Evolutionary conservation across 495 filamentous ascomycete genomes (phyloP).

Genomic region (Evansstolkia leycettana): DNA sequence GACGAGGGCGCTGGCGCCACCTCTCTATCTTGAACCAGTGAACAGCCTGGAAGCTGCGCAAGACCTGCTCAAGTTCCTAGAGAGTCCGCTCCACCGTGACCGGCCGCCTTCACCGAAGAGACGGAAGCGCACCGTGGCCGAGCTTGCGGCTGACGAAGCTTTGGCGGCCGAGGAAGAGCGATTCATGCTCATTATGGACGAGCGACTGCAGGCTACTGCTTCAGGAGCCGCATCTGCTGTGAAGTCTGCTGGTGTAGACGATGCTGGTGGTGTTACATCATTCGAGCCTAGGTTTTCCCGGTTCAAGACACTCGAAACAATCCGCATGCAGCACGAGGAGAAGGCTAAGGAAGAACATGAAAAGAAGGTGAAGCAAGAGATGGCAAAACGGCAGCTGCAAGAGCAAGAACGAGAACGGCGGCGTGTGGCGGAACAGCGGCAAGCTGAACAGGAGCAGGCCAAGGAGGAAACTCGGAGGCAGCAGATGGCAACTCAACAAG

Average conservation of each 20-base stretch:
- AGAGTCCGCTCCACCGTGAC: constrained; percentile 62
- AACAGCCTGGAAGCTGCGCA: constrained; percentile 54
- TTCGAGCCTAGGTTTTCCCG: constrained; percentile 83
- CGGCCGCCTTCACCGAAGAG: constrained; percentile 73
- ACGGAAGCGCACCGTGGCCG: constrained; percentile 85
- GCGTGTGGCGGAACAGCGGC: constrained; percentile 29
- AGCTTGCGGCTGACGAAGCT: constrained; percentile 88
- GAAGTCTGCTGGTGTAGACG: constrained; percentile 59
- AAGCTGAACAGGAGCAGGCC: constrained; percentile 33
- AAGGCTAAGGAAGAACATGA: constrained; percentile 49
- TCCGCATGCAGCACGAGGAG: constrained; percentile 66
- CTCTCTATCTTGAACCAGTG: constrained; percentile 66
- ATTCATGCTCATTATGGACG: constrained; percentile 89
- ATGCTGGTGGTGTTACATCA: constrained; percentile 50
- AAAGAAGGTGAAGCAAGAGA: constrained; percentile 45
- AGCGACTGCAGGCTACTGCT: constrained; percentile 52
- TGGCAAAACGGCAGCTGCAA: constrained; percentile 35
- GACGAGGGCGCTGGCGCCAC: constrained; percentile 53
- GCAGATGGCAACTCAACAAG: constrained; percentile 34
- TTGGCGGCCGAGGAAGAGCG: constrained; percentile 76
- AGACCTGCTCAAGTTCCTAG: constrained; percentile 52
- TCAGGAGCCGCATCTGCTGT: constrained; percentile 42
- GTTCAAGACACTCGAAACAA: constrained; percentile 81
- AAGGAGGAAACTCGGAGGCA: constrained; percentile 33
- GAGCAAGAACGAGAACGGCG: constrained; percentile 33